Evolutionary conservation across 208 protist genomes (phyloP), one percentile per base, ranked within the genome.

Genomic region (Blechomonas ayalai): DNA sequence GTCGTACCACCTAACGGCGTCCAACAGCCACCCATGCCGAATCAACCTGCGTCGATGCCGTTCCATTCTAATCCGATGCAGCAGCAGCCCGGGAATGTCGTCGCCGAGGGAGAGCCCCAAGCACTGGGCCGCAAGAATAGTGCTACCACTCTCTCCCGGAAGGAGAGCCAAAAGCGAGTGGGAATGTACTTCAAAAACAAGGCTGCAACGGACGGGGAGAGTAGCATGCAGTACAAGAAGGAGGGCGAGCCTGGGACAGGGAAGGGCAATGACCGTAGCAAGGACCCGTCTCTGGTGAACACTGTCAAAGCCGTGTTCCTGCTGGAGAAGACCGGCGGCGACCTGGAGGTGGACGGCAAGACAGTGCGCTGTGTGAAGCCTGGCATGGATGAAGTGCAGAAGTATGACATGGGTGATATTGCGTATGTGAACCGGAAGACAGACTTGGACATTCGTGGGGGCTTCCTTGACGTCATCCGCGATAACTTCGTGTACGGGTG

Each of bases 141-240:
- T 24, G 26, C 55, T 10, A 27, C 28, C 37, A 65, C 65, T 37
- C 49, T 60, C 22, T 42, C 45, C 15, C 74, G 74, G 43, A 81
- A 81, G 47, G 42, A 32, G 5, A 82, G 73, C 42, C 59, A 76
- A 50, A 88, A 83, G 62, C 61, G 74, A 1, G 67, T 88, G 15
- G 79, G 79, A 13, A 82, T 88, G 69, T 88, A 88, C 53, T 88
- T 88, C 54, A 88, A 88, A 45, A 80, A 83, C 55, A 69, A 73
- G n/a, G 60, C 73, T 31, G 66, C 53, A 0, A 29, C 59, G 9
- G 54, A 45, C 33, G 39, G 62, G 59, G 16, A 49, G 63, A 2
- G 25, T n/a, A n/a, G n/a, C n/a, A n/a, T 53, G 13, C 59, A 77
- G 44, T 88, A 88, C 58, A 82, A 83, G 57, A 77, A 81, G 57